phyloP scores from a whole-genome alignment of 345 rosid genomes.

The Microthlaspi erraticum region DNA sequence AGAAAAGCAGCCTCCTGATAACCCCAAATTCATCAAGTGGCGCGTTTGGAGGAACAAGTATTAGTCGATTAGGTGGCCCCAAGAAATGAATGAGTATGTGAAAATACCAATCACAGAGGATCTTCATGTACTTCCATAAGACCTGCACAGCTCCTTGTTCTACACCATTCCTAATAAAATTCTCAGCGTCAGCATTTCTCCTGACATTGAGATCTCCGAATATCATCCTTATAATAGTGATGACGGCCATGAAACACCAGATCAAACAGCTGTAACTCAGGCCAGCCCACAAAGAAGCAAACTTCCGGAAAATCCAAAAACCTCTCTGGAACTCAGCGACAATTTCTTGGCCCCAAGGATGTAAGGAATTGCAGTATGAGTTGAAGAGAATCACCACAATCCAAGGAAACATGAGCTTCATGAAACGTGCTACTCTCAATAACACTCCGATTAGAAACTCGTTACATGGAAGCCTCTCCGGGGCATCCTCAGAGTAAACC shows the following conservation, averaged over 20 bases:
- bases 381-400: conserved; percentile 21
- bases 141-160: background rate
- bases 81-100: background rate
- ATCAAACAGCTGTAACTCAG: background rate
- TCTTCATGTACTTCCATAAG: conserved; percentile 1
- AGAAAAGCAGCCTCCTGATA: conserved; percentile 25
- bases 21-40: conserved; percentile 34
- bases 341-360: conserved; percentile 1
- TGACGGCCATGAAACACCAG: background rate
- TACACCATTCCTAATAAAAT: background rate
- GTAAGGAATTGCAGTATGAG: conserved; percentile 4
- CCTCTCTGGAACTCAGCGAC: background rate
- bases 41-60: background rate
- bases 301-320: background rate
- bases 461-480: conserved; percentile 29
- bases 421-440: background rate
- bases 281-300: background rate
- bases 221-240: background rate
- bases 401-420: conserved; percentile 15
- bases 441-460: conserved; percentile 20
- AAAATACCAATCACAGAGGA: conserved; percentile 34
- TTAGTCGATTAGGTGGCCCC: background rate
- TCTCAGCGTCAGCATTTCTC: too few species aligned
- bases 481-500: conserved; percentile 34
- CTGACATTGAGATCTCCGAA: background rate